Percentiles rank a stretch among this genome's conserved stretches.
These are phyloP conservation scores for Chytriomyces sp. DNA, from an alignment of 192 early-diverging fungal species.

Conservation along the genomic window DNA sequence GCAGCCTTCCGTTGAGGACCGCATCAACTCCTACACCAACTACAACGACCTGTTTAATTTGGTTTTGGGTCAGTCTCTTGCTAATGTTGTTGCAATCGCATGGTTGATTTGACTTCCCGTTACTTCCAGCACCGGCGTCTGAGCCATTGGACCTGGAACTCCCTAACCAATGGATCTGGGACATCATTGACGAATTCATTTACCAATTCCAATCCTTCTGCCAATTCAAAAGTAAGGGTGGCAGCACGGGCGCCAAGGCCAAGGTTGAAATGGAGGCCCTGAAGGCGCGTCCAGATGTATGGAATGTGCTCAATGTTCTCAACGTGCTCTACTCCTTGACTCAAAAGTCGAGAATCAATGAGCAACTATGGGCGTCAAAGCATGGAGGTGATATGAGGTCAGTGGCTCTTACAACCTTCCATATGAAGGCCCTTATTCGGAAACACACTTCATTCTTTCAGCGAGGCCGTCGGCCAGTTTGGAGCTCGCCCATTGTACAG, in stretches of 20 bases:
- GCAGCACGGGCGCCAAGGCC: slow-evolving; percentile 59
- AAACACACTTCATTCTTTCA: slow-evolving; percentile 5
- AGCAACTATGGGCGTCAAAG: slow-evolving; percentile 88
- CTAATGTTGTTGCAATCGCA: not conserved
- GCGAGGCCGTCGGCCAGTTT: slow-evolving; percentile 86
- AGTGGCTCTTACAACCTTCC: not conserved
- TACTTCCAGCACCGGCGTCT: slow-evolving; percentile 17
- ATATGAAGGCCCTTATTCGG: not conserved
- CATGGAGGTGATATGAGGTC: slow-evolving; percentile 83
- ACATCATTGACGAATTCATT: slow-evolving; percentile 99
- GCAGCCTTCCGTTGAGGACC: slow-evolving; percentile 83
- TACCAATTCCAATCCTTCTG: slow-evolving; percentile 99
- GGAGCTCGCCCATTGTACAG: slow-evolving; percentile 88
- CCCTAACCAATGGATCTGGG: slow-evolving; percentile 99
- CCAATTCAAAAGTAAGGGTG: slow-evolving; percentile 86
- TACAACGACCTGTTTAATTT: slow-evolving; percentile 98
- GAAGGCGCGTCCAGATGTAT: slow-evolving; percentile 79
- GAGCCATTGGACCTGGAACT: slow-evolving; percentile 90
- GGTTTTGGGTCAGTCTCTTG: slow-evolving; percentile 76
- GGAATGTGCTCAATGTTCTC: slow-evolving; percentile 95
- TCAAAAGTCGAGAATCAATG: slow-evolving; percentile 92
- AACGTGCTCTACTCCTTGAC: slow-evolving; percentile 95
- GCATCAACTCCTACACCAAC: slow-evolving; percentile 92
- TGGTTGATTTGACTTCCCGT: not conserved
- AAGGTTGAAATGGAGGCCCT: slow-evolving; percentile 81